Conservation (phyloP, 495 filamentous ascomycete genomes). For the Stereocaulon alpinum region DNA sequence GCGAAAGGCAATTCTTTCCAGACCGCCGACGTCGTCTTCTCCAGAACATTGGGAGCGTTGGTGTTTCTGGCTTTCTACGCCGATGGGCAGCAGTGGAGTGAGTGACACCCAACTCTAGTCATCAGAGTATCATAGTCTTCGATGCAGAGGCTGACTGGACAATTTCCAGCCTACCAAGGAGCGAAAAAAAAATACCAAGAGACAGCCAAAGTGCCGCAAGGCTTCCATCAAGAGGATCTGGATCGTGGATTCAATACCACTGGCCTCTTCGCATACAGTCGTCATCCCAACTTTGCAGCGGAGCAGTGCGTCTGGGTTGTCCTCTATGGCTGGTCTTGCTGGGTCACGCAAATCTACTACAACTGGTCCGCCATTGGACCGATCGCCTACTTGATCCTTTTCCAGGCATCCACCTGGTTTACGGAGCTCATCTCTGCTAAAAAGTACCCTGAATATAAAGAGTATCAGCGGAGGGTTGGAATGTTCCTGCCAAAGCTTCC, state of each 20-base stretch:
- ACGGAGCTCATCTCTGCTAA: conserved; percentile 68
- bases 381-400: conserved; percentile 60
- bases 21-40: conserved; percentile 56
- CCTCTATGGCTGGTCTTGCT: conserved; percentile 80
- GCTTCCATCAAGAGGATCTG: conserved; percentile 56
- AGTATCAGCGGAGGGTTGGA: conserved; percentile 74
- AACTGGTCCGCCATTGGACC: conserved; percentile 75
- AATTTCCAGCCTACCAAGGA: conserved; percentile 52
- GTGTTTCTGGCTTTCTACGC: conserved; percentile 69
- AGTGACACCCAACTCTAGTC: conserved; percentile 13
- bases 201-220: conserved; percentile 55
- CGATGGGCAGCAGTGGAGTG: conserved; percentile 90
- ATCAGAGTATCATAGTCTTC: too few relatives aligned
- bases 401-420: conserved; percentile 78
- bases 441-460: conserved; percentile 83
- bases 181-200: conserved; percentile 68
- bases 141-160: conserved; percentile 5
- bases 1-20: conserved; percentile 39
- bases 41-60: conserved; percentile 54
- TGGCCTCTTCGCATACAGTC: conserved; percentile 74
- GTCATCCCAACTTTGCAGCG: conserved; percentile 90
- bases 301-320: conserved; percentile 87
- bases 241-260: conserved; percentile 83
- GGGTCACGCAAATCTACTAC: conserved; percentile 52
- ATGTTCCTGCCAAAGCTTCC: conserved; percentile 65